Evolutionary conservation across 2,329 filamentous ascomycete species (phyloP).

Genomic region (Colletotrichum echinochloae): DNA sequence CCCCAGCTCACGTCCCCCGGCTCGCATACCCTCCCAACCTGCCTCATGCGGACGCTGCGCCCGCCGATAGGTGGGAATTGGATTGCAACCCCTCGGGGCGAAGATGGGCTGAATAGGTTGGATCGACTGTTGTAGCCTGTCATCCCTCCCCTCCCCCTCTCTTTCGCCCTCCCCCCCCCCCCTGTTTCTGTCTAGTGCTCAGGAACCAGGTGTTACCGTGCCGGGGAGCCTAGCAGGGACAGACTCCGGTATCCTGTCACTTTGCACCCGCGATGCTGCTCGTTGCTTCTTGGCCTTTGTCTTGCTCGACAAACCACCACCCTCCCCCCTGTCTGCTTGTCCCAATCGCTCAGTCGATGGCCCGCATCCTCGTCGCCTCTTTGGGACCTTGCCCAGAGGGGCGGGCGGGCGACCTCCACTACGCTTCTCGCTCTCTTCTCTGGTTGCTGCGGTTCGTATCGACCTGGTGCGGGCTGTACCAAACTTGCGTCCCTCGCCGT

Average conservation of each 20-base stretch:
- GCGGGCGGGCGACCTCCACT: constrained; percentile 29
- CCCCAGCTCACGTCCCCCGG: constrained; percentile 37
- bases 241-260: constrained; percentile 4
- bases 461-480: constrained; percentile 12
- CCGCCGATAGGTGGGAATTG: constrained; percentile 47
- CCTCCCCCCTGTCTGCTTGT: constrained; percentile 23
- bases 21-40: constrained; percentile 42
- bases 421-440: background rate
- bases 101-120: constrained; percentile 30
- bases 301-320: background rate
- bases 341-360: constrained; percentile 28
- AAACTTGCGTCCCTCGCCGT: constrained; percentile 17
- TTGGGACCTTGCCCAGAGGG: constrained; percentile 24
- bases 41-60: constrained; percentile 46
- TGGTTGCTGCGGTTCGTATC: constrained; percentile 37
- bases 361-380: constrained; percentile 22
- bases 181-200: constrained; percentile 36
- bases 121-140: constrained; percentile 18
- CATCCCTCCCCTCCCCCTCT: constrained; percentile 18
- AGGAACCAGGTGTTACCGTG: constrained; percentile 35
- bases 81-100: constrained; percentile 30
- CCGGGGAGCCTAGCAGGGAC: constrained; percentile 28
- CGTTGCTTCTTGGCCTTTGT: background rate
- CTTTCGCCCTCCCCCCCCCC: constrained; percentile 10
- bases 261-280: constrained; percentile 11